A percentile compares a stretch with the other conserved stretches of the same genome.
phyloP scores from a whole-genome alignment of 768 basidiomycete species.

The Kwoniella newhampshirensis region DNA sequence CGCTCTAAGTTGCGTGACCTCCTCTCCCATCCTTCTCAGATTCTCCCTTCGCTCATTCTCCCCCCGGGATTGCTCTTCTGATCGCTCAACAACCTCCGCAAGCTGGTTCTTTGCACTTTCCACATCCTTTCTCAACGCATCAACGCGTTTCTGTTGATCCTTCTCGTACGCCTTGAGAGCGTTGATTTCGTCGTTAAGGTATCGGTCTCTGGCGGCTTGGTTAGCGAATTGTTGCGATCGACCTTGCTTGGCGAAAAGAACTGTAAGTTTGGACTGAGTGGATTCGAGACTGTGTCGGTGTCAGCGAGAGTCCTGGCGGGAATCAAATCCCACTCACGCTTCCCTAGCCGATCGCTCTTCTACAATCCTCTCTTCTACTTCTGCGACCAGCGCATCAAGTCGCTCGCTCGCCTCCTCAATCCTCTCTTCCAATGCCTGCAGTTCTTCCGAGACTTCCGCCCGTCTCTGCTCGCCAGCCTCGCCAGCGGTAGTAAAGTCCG shows the following conservation, averaged over 20 bases:
- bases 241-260: slow-evolving; percentile 86
- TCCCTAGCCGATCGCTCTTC: slow-evolving; percentile 57
- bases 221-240: slow-evolving; percentile 81
- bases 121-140: slow-evolving; percentile 55
- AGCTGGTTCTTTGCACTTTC: slow-evolving; percentile 47
- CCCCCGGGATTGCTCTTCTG: slow-evolving; percentile 58
- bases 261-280: slow-evolving; percentile 66
- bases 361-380: slow-evolving; percentile 64
- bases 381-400: slow-evolving; percentile 66
- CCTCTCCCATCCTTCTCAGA: slow-evolving; percentile 57
- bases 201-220: slow-evolving; percentile 77
- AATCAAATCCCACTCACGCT: slow-evolving; percentile 50
- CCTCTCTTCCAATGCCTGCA: slow-evolving; percentile 62
- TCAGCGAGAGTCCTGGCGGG: slow-evolving; percentile 2
- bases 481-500: slow-evolving; percentile 70
- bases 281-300: slow-evolving; percentile 63
- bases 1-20: slow-evolving; percentile 64
- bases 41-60: slow-evolving; percentile 64
- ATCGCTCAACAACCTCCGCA: slow-evolving; percentile 59
- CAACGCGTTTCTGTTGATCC: slow-evolving; percentile 62
- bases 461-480: slow-evolving; percentile 67
- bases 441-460: slow-evolving; percentile 65
- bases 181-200: slow-evolving; percentile 73
- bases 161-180: slow-evolving; percentile 63
- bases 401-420: slow-evolving; percentile 66